Evolutionary conservation across 2,329 filamentous ascomycete genomes (phyloP), one percentile per base, ranked within the genome.

Genomic region (Fusarium stilboides): DNA sequence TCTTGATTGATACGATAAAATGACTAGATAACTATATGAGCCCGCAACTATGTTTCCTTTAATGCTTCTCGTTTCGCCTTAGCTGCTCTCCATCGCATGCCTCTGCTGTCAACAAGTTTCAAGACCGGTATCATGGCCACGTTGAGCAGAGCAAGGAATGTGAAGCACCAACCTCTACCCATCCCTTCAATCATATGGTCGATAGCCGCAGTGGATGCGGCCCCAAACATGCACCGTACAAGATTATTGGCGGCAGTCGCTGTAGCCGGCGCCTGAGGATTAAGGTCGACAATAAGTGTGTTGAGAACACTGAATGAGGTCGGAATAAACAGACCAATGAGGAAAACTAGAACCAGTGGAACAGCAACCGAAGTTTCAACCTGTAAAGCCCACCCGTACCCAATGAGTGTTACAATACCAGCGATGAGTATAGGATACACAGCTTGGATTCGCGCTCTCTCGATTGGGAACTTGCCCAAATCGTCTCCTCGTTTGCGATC

Each of bases 211-310:
- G 88, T 89, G 5, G 85, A 85, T 2, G 80, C 84, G 0, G 89
- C 90, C 24, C 88, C 89, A 42, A 88, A 78, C 19, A 88, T 77
- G 73, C 89, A 91, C n/a, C 89, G 80, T 6, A 87, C 83, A 5
- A 92, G 78, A 65, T 91, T 91, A 66, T 89, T 89, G 1, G 89
- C 87, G 0, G 89, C 89, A 3, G 88, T 88, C 0, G 87, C 87
- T 0, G 88, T 90, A 0, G 88, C 88, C 0, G 88, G 88, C 2
- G 86, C 84, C 24, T 86, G 79, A 0, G 88, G 88, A 65, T 89
- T 88, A 3, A 91, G 77, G 66, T 92, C 90, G 2, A 92, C 86
- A 15, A 91, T 82, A 8, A 92, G 78, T 0, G 88, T 88, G 69
- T 86, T 88, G n/a, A 91, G 81, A 44, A 91, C 84, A 60, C 86